Base-by-base conservation (phyloP, 1,284 basidiomycete species). In the Sporisorium exsertum region DNA sequence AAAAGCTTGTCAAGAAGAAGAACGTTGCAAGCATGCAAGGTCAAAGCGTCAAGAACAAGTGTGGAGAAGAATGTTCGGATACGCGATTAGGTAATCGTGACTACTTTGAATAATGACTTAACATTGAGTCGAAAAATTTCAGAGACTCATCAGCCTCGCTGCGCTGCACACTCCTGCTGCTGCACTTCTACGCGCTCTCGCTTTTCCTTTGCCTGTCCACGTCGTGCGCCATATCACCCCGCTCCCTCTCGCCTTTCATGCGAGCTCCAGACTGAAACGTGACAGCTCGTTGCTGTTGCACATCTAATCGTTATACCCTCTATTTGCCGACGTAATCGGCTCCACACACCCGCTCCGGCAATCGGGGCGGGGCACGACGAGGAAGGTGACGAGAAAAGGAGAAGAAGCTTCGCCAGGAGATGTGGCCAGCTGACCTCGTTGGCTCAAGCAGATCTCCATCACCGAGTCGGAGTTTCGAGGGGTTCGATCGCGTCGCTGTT, bases 401-500 rank as follows among this genome's bases (percentile, higher is more conserved):
- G n/a, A n/a, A n/a, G 13, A 35, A 35, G 8, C 35, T 8, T 35
- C 35, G 12, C 15, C 5, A 45, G 16, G 10, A 24, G 15, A n/a
- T n/a, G n/a, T n/a, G 51, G 29, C 26, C 24, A 47, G 22, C 42
- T 63, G 55, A 53, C 29, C 52, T 16, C 18, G 6, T 33, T 40
- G 43, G 69, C 51, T 72, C 63, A 62, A 63, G 50, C 46, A 66
- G 27, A 58, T n/a, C 40, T 72, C 69, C 64, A 72, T 72, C 64
- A 22, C 70, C 70, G 70, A 72, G 70, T 22, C 70, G 64, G 64
- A 72, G 64, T 61, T 65, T 42, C 42, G 24, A 43, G 50, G 32
- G 7, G 57, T 33, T 22, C n/a, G 58, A 8, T 52, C 37, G 15
- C 33, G n/a, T 35, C 33, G 33, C 33, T 35, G 54, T 62, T 49